Evolutionary conservation across 345 rosid species (phyloP), one percentile per base, ranked within the genome.

Genomic region (Citrus glauca): DNA sequence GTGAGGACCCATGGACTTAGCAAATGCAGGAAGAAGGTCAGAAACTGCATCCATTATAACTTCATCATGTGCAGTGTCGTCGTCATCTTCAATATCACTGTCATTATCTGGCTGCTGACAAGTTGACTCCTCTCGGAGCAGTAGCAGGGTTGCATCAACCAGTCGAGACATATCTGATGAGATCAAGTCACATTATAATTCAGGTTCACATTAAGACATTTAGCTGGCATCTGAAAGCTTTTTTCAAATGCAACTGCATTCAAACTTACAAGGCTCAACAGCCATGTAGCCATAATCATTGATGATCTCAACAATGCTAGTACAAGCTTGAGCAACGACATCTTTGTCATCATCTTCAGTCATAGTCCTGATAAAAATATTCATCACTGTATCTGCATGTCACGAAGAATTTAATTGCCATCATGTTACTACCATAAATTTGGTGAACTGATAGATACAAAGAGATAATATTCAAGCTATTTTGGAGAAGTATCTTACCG

Each of bases 11-110:
- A 97, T 88, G 81, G 92, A 84, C 91, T 91, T 92, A 40, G 99
- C 98, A 85, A 97, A 94, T 71, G 98, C 98, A 38, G 99, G 99
- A 83, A 97, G 95, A 76, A 97, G 91, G 78, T 97, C 99, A 60
- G 99, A 94, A 77, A 94, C 98, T 42, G 98, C 98, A 89, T 97
- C 98, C 98, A 96, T 96, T 70, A 96, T 95, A 81, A 94, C 86
- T 84, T 97, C 99, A 74, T 97, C 99, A 80, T 94, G 99, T 78
- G 83, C 91, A 13, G 87, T 28, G 83, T 89, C 98, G 80, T 89
- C 92, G 75, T 87, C 89, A 57, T 92, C 92, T 80, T 92, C 99
- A 66, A 82, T 70, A 80, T 97, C 99, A 81, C 97, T 89, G 63
- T 89, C 98, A 80, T 93, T 83, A 38, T 88, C 93, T 60, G 86